Percentiles rank a stretch among this genome's conserved stretches.
These are phyloP conservation scores for Cladochytrium replicatum DNA, from an alignment of 192 early-diverging fungal species.

Conservation along the genomic window DNA sequence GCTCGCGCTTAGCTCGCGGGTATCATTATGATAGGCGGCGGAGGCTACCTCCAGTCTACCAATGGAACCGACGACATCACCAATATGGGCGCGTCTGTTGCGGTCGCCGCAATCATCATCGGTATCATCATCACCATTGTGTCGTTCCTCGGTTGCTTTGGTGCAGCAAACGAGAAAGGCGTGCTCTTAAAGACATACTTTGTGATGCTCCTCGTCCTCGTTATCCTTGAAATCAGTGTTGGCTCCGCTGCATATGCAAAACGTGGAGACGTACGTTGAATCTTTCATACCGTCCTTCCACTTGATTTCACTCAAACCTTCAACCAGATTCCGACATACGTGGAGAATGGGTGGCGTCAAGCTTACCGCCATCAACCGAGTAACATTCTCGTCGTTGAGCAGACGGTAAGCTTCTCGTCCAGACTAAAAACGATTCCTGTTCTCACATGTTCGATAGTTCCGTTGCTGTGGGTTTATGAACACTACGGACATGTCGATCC, in stretches of 20 bases:
- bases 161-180: constrained; percentile 55
- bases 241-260: constrained; percentile 44
- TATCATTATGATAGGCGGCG: constrained; percentile 40
- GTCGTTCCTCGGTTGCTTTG: constrained; percentile 47
- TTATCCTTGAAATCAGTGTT: constrained; percentile 39
- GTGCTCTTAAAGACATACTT: constrained; percentile 53
- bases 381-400: neutral
- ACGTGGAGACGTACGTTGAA: constrained; percentile 14
- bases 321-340: neutral
- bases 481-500: constrained; percentile 14
- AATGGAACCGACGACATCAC: constrained; percentile 21
- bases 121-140: constrained; percentile 39
- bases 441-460: constrained; percentile 11
- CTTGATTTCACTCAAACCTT: constrained; percentile 4
- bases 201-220: constrained; percentile 36
- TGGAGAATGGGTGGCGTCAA: neutral
- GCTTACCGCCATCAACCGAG: neutral
- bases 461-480: constrained; percentile 38
- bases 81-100: constrained; percentile 25
- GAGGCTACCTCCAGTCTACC: constrained; percentile 33
- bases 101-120: constrained; percentile 37
- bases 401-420: neutral
- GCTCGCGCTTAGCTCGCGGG: constrained; percentile 36
- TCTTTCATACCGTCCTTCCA: constrained; percentile 6
- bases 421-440: neutral